A percentile compares a stretch with the other conserved stretches of the same genome.
Evolutionary conservation across 768 basidiomycete species (phyloP).

Genomic region (Rhodotorula paludigena): DNA sequence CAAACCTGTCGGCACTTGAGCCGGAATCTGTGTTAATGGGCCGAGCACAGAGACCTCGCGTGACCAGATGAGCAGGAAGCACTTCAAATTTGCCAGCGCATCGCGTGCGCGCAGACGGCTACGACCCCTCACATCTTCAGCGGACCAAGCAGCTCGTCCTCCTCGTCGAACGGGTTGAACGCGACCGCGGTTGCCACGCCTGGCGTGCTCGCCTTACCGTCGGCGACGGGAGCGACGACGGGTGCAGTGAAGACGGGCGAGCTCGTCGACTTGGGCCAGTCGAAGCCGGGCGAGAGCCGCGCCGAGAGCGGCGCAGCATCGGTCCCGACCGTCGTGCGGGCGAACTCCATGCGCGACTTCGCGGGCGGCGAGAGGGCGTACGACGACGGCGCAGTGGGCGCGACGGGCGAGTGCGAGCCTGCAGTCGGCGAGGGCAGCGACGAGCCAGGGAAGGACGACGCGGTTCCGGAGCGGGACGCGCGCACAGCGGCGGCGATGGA

Average conservation of each 20-base stretch:
- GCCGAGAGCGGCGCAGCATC: slow-evolving; percentile 13
- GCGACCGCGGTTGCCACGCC: not conserved
- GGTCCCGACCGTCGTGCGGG: not conserved
- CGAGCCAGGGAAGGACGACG: slow-evolving; percentile 3
- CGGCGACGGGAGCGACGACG: not conserved
- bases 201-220: not conserved
- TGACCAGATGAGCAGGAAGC: not conserved
- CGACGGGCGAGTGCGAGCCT: slow-evolving; percentile 2
- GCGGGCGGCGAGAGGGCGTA: slow-evolving; percentile 22
- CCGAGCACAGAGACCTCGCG: too few species aligned
- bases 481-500: not conserved
- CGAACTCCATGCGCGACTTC: slow-evolving; percentile 33
- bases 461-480: not conserved
- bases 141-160: slow-evolving; percentile 33
- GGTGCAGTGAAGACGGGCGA: not conserved
- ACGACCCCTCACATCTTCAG: not conserved
- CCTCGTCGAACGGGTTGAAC: slow-evolving; percentile 33
- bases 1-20: too few species aligned
- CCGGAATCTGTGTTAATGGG: too few species aligned
- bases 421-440: slow-evolving; percentile 12
- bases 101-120: too few species aligned
- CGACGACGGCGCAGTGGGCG: too few species aligned
- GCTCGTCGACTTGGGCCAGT: slow-evolving; percentile 18
- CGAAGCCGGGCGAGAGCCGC: slow-evolving; percentile 26
- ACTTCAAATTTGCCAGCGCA: too few species aligned